Conservation (phyloP, 2,329 filamentous ascomycete genomes). For the Xylaria sp. region DNA sequence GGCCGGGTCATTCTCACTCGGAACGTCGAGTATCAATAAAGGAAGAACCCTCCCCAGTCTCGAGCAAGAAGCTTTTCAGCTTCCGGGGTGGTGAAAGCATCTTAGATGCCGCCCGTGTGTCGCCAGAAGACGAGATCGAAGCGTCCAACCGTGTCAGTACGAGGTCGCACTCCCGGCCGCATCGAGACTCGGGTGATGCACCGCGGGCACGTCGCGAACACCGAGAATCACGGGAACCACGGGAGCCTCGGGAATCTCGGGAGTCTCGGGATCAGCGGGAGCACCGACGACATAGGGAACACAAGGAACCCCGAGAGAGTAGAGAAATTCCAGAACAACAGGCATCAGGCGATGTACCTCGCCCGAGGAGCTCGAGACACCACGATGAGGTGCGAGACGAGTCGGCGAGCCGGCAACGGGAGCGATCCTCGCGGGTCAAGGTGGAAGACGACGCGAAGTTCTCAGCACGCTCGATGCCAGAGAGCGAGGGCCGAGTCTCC, state of each 20-base stretch:
- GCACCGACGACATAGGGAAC: neutral
- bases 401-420: conserved; percentile 29
- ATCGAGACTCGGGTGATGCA: conserved; percentile 34
- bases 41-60: conserved; percentile 37
- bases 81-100: conserved; percentile 47
- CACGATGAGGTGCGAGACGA: conserved; percentile 24
- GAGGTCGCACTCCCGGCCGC: conserved; percentile 13
- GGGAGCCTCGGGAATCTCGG: neutral
- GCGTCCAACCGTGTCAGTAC: conserved; percentile 41
- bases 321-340: neutral
- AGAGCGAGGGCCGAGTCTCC: conserved; percentile 18
- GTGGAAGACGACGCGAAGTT: conserved; percentile 10
- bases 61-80: conserved; percentile 50
- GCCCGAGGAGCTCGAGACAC: conserved; percentile 24
- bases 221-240: neutral
- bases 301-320: neutral
- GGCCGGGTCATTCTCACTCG: conserved; percentile 49
- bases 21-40: conserved; percentile 36
- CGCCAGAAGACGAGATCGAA: conserved; percentile 15
- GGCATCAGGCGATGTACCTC: conserved; percentile 16
- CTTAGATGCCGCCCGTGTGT: conserved; percentile 30
- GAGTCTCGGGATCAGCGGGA: neutral
- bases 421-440: conserved; percentile 14
- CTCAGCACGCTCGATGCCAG: conserved; percentile 17
- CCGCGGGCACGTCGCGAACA: conserved; percentile 4